Percentiles rank a stretch among this genome's conserved stretches.
Evolutionary conservation across 257 asterid species (phyloP).

Genomic region (Solanum peruvianum): DNA sequence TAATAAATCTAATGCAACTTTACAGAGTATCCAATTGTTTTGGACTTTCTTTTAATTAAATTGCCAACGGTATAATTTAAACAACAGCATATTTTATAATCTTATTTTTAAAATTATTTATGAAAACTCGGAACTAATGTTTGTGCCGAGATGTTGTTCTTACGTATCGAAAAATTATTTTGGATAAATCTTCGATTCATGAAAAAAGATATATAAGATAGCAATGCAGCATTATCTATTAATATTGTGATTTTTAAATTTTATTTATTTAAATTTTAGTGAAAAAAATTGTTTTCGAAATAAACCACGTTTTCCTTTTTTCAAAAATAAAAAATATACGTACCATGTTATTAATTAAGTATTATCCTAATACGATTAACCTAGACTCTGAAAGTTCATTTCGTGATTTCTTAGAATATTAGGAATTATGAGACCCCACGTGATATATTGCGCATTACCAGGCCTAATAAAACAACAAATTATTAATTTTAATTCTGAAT

Average conservation of each 20-base stretch:
- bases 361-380: not conserved
- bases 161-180: too few relatives aligned
- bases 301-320: not conserved
- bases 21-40: not conserved
- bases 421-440: not conserved
- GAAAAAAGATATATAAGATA: not conserved
- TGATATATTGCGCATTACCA: not conserved
- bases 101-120: not conserved
- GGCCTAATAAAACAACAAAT: not conserved
- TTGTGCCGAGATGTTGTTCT: not conserved
- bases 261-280: not conserved
- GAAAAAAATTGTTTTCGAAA: not conserved
- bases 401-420: not conserved
- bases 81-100: not conserved
- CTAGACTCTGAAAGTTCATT: not conserved
- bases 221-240: not conserved
- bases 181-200: rapidly evolving
- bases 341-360: not conserved
- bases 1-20: not conserved
- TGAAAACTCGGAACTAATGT: not conserved
- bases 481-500: not conserved
- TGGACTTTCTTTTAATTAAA: not conserved
- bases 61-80: not conserved
- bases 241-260: not conserved
- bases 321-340: not conserved